These are phyloP conservation scores for Yamadazyma friedrichii DNA, from an alignment of 1,139 yeast genomes.

Conservation along the genomic window DNA sequence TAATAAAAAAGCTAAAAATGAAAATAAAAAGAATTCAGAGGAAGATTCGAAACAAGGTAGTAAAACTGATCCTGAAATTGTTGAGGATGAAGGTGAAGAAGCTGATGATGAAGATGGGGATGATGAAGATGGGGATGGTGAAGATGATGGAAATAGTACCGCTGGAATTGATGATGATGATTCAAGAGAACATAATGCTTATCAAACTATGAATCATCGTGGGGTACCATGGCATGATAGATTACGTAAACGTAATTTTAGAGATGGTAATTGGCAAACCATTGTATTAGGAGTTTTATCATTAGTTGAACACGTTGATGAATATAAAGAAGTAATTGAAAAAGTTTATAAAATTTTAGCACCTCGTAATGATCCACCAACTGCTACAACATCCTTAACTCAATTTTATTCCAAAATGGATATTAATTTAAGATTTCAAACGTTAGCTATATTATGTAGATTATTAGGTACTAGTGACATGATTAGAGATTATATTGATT, in stretches of 20 bases:
- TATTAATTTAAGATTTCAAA: slow-evolving; percentile 48
- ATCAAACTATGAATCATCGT: slow-evolving; percentile 57
- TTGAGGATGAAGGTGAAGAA: slow-evolving; percentile 14
- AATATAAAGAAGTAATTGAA: slow-evolving; percentile 47
- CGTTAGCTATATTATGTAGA: slow-evolving; percentile 56
- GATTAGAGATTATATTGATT: slow-evolving; percentile 66
- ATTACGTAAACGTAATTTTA: slow-evolving; percentile 68
- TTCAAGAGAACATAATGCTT: slow-evolving; percentile 46
- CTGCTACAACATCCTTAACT: slow-evolving; percentile 47
- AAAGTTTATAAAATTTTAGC: slow-evolving; percentile 54
- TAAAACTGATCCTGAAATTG: slow-evolving; percentile 9
- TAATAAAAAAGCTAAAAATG: slow-evolving; percentile 1
- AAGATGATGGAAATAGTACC: slow-evolving; percentile 21
- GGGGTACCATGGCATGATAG: slow-evolving; percentile 76
- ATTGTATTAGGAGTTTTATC: slow-evolving; percentile 71
- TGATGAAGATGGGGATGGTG: slow-evolving; percentile 21
- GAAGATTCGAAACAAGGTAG: slow-evolving; percentile 7
- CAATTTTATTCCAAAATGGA: slow-evolving; percentile 52
- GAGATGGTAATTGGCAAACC: slow-evolving; percentile 85
- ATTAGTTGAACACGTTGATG: slow-evolving; percentile 57
- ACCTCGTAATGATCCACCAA: slow-evolving; percentile 50
- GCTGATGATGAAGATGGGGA: slow-evolving; percentile 27
- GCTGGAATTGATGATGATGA: slow-evolving; percentile 16
- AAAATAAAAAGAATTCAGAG: slow-evolving; percentile 19
- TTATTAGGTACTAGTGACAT: slow-evolving; percentile 56